phyloP scores from a whole-genome alignment of 148 eudicot species.

The Arctostaphylos glauca region DNA sequence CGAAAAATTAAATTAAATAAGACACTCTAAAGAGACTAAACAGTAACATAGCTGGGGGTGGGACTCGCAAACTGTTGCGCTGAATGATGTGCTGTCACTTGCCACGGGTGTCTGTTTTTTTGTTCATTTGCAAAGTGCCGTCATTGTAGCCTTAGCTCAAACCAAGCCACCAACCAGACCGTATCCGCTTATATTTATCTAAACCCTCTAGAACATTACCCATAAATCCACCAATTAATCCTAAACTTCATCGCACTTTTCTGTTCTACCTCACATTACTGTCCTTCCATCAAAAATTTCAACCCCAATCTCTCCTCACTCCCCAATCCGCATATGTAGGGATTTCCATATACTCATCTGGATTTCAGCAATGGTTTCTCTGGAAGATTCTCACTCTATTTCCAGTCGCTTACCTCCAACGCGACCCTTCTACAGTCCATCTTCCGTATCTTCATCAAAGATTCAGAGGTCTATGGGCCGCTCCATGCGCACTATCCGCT shows the following conservation, averaged over 20 bases:
- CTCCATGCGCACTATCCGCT: constrained; percentile 86
- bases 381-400: constrained; percentile 47
- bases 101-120: background rate
- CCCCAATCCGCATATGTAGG: background rate
- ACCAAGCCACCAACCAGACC: no score
- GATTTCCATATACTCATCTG: background rate
- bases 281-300: background rate
- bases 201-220: no score
- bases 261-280: background rate
- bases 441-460: constrained; percentile 39
- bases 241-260: background rate
- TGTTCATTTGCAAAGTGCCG: no score
- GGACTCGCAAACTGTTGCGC: no score
- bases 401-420: constrained; percentile 31
- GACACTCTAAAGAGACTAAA: no score
- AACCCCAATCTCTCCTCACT: background rate
- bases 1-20: no score
- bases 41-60: no score
- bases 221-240: background rate
- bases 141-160: no score
- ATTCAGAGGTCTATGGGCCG: constrained; percentile 63
- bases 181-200: no score
- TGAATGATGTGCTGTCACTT: no score
- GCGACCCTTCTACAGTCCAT: constrained; percentile 48
- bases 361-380: constrained; percentile 52